A percentile compares a stretch with the other conserved stretches of the same genome.
These are phyloP conservation scores for Mycena galericulata DNA, from an alignment of 768 basidiomycete species.

Conservation along the genomic window DNA sequence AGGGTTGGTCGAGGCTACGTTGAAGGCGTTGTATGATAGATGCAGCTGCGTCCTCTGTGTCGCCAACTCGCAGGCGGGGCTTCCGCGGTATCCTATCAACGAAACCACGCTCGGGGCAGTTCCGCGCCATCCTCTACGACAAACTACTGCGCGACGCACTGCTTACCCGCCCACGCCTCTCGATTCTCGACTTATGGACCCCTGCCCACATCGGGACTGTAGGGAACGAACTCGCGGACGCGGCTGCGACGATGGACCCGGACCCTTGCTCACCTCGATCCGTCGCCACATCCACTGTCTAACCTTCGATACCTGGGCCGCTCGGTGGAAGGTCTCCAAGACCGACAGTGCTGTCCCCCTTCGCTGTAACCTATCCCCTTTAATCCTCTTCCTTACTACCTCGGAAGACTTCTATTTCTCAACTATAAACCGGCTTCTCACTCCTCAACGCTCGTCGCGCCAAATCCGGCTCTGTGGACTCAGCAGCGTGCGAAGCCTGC, in stretches of 20 bases:
- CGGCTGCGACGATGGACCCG: not conserved
- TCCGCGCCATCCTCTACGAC: not conserved
- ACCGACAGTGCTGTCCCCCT: not conserved
- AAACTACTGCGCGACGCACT: not conserved
- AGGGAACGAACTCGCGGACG: too few species aligned
- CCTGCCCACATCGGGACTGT: too few species aligned
- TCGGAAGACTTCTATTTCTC: not conserved
- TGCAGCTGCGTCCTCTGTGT: not conserved
- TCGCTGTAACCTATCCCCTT: not conserved
- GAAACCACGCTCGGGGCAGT: not conserved
- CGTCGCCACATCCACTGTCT: not conserved
- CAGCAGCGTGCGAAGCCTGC: not conserved
- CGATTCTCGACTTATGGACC: not conserved
- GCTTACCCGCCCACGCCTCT: not conserved
- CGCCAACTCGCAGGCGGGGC: not conserved
- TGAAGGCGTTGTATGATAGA: not conserved
- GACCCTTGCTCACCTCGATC: not conserved
- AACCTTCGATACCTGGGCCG: not conserved
- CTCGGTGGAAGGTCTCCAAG: not conserved
- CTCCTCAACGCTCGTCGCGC: not conserved
- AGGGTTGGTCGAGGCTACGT: not conserved
- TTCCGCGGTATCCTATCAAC: not conserved
- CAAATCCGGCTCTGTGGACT: not conserved
- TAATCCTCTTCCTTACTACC: not conserved
- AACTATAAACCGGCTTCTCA: not conserved